These are phyloP conservation scores for Clavispora fructus DNA, from an alignment of 805 yeast genomes.

Conservation along the genomic window DNA sequence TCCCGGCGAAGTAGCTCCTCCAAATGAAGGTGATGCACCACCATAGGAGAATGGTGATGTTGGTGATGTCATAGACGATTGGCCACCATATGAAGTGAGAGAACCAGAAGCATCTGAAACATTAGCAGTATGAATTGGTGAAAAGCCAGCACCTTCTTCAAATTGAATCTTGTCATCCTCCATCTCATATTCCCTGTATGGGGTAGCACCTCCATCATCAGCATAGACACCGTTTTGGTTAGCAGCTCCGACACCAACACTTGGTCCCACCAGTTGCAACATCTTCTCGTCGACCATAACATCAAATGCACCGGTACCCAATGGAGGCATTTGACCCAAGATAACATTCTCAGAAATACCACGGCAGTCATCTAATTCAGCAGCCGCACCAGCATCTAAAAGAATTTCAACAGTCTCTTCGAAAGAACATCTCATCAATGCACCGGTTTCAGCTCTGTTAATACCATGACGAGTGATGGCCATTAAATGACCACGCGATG, in stretches of 20 bases:
- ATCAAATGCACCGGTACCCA: conserved; percentile 98
- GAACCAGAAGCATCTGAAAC: conserved; percentile 75
- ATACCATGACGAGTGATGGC: conserved; percentile 99
- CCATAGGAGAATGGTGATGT: conserved; percentile 55
- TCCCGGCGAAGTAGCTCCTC: conserved; percentile 45
- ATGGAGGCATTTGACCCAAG: conserved; percentile 96
- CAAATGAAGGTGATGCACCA: conserved; percentile 46
- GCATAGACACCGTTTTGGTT: conserved; percentile 20
- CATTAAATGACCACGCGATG: conserved; percentile 96
- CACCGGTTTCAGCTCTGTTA: conserved; percentile 98
- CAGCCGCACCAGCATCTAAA: conserved; percentile 96
- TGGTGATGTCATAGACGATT: conserved; percentile 44
- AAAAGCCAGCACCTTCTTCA: conserved; percentile 79
- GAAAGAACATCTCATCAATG: conserved; percentile 97
- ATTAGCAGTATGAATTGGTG: conserved; percentile 88
- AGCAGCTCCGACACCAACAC: conserved; percentile 38
- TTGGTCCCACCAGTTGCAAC: conserved; percentile 55
- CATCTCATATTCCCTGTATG: conserved; percentile 67
- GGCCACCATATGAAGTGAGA: conserved; percentile 83
- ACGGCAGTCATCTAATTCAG: conserved; percentile 95
- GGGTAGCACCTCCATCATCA: conserved; percentile 79
- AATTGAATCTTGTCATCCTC: conserved; percentile 56
- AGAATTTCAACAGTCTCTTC: conserved; percentile 98
- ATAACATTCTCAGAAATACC: conserved; percentile 98
- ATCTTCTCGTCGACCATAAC: conserved; percentile 89